Percentiles rank a stretch among this genome's conserved stretches.
These are phyloP conservation scores for Aspergillaceae sp. DNA, from an alignment of 2,329 filamentous ascomycete species.

Conservation along the genomic window DNA sequence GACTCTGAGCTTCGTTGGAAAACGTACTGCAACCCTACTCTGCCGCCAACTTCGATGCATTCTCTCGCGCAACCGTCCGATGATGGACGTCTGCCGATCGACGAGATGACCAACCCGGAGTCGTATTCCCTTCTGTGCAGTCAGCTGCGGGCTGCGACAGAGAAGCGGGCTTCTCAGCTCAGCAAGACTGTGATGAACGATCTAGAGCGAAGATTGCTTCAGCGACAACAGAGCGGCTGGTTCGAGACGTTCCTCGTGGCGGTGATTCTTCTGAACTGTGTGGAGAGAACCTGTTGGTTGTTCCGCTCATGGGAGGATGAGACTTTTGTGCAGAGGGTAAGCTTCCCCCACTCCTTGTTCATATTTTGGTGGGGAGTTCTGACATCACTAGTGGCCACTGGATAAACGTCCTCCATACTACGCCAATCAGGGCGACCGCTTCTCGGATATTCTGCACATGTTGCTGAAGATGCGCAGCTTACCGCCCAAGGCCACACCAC, in stretches of 20 bases:
- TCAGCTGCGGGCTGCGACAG: constrained; percentile 48
- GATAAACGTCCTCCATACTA: constrained; percentile 45
- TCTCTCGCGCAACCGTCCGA: constrained; percentile 30
- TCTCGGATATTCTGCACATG: constrained; percentile 50
- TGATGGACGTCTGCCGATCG: constrained; percentile 32
- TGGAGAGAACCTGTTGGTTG: constrained; percentile 52
- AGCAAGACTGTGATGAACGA: constrained; percentile 51
- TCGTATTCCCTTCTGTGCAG: constrained; percentile 44
- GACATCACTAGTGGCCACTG: constrained; percentile 42
- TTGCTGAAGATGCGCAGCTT: constrained; percentile 49
- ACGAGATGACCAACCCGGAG: constrained; percentile 32
- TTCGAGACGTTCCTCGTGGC: constrained; percentile 54
- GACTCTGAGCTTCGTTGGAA: constrained; percentile 42
- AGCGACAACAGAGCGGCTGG: constrained; percentile 48
- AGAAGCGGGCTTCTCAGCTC: constrained; percentile 46
- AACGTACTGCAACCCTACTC: constrained; percentile 40
- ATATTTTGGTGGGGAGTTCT: no score
- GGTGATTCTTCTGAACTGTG: constrained; percentile 50
- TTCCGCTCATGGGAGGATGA: constrained; percentile 47
- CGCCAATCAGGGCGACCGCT: constrained; percentile 49
- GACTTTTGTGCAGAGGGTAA: constrained; percentile 26
- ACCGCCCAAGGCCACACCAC: constrained; percentile 33
- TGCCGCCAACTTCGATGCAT: constrained; percentile 29
- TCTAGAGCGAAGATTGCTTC: constrained; percentile 51
- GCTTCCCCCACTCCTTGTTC: constrained; percentile 4